Evolutionary conservation across 2,329 filamentous ascomycete species (phyloP).

Genomic region (Macrophomina pseudophaseolina): DNA sequence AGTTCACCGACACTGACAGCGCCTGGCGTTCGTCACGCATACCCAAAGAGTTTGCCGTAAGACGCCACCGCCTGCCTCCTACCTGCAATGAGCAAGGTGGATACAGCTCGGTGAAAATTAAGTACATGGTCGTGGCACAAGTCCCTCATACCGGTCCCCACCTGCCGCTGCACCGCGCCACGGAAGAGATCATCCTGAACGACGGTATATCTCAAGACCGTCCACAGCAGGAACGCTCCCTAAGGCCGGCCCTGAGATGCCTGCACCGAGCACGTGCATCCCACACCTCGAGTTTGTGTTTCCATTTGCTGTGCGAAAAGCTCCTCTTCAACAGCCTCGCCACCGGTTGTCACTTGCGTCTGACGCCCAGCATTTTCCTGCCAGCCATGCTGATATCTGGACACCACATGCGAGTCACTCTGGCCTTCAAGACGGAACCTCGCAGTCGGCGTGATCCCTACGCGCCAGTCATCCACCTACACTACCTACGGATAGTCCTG

Average conservation of each 20-base stretch:
- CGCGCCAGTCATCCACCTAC: background rate
- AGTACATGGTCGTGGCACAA: slow-evolving; percentile 32
- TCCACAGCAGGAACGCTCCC: background rate
- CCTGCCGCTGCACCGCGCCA: background rate
- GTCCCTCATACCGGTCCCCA: slow-evolving; percentile 25
- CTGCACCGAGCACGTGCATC: too few relatives aligned
- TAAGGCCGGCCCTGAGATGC: too few relatives aligned
- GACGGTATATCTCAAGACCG: slow-evolving; percentile 29
- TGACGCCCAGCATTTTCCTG: background rate
- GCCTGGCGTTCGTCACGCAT: slow-evolving; percentile 29
- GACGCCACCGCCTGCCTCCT: slow-evolving; percentile 28
- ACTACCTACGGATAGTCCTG: background rate
- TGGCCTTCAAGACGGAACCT: background rate
- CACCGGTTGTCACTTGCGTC: background rate
- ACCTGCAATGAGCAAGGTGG: slow-evolving; percentile 33
- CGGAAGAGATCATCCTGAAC: slow-evolving; percentile 33
- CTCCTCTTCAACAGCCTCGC: background rate
- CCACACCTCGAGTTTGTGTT: too few relatives aligned
- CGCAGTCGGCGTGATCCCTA: background rate
- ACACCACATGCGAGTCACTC: background rate
- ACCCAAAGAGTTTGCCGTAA: slow-evolving; percentile 35
- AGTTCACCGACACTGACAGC: slow-evolving; percentile 35
- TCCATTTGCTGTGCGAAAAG: background rate
- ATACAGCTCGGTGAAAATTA: slow-evolving; percentile 37
- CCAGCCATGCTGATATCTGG: background rate